Percentiles rank a stretch among this genome's conserved stretches.
These are phyloP conservation scores for Creolimax fragrantissima DNA, from an alignment of 78 protist genomes.

Conservation along the genomic window DNA sequence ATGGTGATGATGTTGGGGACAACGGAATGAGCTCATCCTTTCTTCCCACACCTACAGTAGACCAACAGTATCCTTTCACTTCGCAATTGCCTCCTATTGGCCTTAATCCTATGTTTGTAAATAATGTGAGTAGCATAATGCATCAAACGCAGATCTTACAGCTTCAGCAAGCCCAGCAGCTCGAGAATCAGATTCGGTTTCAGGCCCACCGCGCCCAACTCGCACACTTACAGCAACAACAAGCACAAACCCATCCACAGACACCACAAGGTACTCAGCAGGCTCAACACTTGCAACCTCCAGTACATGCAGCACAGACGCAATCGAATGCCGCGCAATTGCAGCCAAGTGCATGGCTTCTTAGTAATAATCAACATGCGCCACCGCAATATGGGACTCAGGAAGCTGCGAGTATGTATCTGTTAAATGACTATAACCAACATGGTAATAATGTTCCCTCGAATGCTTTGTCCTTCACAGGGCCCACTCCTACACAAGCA, in stretches of 20 bases:
- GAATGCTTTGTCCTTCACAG: not conserved
- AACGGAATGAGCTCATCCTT: no score
- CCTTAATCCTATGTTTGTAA: not conserved
- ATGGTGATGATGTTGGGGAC: no score
- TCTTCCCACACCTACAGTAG: not conserved
- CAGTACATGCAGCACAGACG: not conserved
- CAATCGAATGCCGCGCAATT: not conserved
- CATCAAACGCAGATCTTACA: not conserved
- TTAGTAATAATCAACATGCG: not conserved
- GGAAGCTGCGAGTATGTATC: not conserved
- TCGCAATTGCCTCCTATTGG: not conserved
- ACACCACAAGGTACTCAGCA: not conserved
- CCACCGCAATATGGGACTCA: not conserved
- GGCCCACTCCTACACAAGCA: not conserved
- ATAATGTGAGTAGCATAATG: not conserved
- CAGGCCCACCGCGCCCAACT: not conserved
- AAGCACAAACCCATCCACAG: not conserved
- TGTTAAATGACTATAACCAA: not conserved
- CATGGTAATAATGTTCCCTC: not conserved
- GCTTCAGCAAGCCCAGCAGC: not conserved
- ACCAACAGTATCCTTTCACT: not conserved
- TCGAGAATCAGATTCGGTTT: not conserved
- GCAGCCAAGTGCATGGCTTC: not conserved
- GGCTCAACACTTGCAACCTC: constrained; percentile 3
- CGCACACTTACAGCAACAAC: not conserved